phyloP scores from a whole-genome alignment of 2,329 filamentous ascomycete genomes.

The Calonectria pseudoreteaudii region DNA sequence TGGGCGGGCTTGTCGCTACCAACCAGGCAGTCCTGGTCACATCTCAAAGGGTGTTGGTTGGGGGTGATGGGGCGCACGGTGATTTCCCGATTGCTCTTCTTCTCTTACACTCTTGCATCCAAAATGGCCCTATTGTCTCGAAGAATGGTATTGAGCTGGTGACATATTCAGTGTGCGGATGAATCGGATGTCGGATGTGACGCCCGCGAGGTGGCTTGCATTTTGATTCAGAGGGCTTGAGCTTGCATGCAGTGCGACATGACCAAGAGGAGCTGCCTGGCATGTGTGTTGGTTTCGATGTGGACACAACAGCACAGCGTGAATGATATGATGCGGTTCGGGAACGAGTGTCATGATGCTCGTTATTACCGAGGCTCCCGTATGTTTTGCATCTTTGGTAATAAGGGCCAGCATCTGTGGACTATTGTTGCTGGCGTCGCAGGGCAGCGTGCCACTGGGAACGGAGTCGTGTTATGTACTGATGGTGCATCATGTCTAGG shows the following conservation, averaged over 20 bases:
- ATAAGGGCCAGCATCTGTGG: slow-evolving; percentile 6
- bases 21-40: slow-evolving; percentile 5
- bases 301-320: background rate
- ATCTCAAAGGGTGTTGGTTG: background rate
- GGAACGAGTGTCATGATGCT: slow-evolving; percentile 3
- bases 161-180: background rate
- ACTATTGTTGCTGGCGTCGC: slow-evolving; percentile 17
- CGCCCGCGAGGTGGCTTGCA: slow-evolving; percentile 34
- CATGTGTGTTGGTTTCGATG: slow-evolving; percentile 14
- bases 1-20: background rate
- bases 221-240: slow-evolving; percentile 31
- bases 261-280: slow-evolving; percentile 10
- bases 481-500: background rate
- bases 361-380: background rate
- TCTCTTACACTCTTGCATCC: background rate
- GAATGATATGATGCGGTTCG: background rate
- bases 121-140: background rate
- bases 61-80: background rate
- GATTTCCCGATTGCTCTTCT: background rate
- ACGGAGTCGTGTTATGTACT: background rate
- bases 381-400: slow-evolving; percentile 16
- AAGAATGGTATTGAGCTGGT: slow-evolving; percentile 4
- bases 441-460: slow-evolving; percentile 23
- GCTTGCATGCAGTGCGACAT: slow-evolving; percentile 27
- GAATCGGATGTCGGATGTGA: slow-evolving; percentile 27